A percentile compares a stretch with the other conserved stretches of the same genome.
phyloP scores from a whole-genome alignment of 2,329 filamentous ascomycete genomes.

The Endoconidiophora polonica region DNA sequence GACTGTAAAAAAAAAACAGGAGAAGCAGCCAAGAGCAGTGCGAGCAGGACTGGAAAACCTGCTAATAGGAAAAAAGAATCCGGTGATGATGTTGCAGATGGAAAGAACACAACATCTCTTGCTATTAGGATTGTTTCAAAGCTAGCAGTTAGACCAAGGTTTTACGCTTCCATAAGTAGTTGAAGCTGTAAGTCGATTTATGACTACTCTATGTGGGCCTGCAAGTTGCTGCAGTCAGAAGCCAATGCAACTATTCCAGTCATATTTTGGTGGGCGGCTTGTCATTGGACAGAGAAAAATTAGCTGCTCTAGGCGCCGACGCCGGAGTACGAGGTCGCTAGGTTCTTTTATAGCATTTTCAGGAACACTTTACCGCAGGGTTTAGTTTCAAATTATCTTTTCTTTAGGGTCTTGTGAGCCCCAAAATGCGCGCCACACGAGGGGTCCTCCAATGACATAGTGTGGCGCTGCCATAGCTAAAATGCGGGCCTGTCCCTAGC shows the following conservation, averaged over 20 bases:
- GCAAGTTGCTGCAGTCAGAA: background rate
- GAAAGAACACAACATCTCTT: background rate
- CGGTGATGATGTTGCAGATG: background rate
- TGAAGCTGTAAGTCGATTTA: slow-evolving; percentile 8
- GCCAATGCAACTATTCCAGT: slow-evolving; percentile 1
- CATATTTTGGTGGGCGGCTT: background rate
- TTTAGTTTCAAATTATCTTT: background rate
- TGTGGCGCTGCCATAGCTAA: background rate
- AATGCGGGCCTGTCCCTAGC: slow-evolving; percentile 3
- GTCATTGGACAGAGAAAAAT: background rate
- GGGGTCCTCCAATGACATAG: slow-evolving; percentile 8
- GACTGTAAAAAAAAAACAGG: background rate
- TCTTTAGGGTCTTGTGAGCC: background rate
- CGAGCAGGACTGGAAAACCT: slow-evolving; percentile 7
- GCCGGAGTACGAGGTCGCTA: slow-evolving; percentile 1
- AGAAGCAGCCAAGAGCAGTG: background rate
- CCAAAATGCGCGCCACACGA: background rate
- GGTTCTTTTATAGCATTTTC: too few species aligned
- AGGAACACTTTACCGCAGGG: background rate
- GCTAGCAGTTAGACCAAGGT: too few species aligned
- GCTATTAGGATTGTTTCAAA: too few species aligned
- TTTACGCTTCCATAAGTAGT: slow-evolving; percentile 3
- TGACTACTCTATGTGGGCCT: slow-evolving; percentile 2
- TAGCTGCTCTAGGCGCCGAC: slow-evolving; percentile 1
- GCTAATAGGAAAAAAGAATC: background rate